Percentiles rank a stretch among this genome's conserved stretches.
Evolutionary conservation across 2,329 filamentous ascomycete species (phyloP).

Genomic region (Elsinoe arachidis): DNA sequence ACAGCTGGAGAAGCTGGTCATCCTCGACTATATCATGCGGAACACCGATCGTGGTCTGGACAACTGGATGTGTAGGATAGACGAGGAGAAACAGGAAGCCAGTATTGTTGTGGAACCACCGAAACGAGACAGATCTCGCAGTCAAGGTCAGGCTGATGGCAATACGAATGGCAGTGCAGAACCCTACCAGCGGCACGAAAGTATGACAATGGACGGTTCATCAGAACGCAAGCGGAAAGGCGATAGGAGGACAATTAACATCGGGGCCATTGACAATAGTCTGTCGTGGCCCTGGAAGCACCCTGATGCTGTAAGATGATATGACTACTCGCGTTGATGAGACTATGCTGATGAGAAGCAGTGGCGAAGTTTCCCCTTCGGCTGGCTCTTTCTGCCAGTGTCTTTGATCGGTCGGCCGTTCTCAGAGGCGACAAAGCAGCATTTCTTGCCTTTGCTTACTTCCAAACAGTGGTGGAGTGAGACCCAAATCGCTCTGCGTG

Average conservation of each 20-base stretch:
- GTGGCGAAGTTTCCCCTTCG: conserved; percentile 88
- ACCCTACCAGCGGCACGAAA: conserved; percentile 52
- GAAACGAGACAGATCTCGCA: conserved; percentile 41
- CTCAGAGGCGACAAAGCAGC: conserved; percentile 82
- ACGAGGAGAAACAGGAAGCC: conserved; percentile 73
- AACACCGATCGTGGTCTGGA: conserved; percentile 95
- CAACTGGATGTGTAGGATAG: conserved; percentile 99
- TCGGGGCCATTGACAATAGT: conserved; percentile 96
- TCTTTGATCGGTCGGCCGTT: conserved; percentile 94
- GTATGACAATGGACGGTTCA: conserved; percentile 60
- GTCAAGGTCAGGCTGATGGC: conserved; percentile 22
- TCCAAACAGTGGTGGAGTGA: conserved; percentile 96
- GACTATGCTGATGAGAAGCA: conserved; percentile 25
- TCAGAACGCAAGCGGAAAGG: neutral
- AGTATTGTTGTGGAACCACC: conserved; percentile 80
- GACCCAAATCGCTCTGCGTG: conserved; percentile 76
- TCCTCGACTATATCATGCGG: conserved; percentile 97
- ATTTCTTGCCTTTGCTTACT: conserved; percentile 91
- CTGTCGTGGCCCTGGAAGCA: conserved; percentile 99
- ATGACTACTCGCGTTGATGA: conserved; percentile 29
- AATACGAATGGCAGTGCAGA: conserved; percentile 28
- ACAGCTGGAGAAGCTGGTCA: conserved; percentile 92
- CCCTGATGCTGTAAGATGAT: conserved; percentile 64
- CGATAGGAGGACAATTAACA: conserved; percentile 26
- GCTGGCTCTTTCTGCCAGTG: conserved; percentile 95